These are phyloP conservation scores for Calocybe indica DNA, from an alignment of 768 basidiomycete genomes.

Conservation along the genomic window DNA sequence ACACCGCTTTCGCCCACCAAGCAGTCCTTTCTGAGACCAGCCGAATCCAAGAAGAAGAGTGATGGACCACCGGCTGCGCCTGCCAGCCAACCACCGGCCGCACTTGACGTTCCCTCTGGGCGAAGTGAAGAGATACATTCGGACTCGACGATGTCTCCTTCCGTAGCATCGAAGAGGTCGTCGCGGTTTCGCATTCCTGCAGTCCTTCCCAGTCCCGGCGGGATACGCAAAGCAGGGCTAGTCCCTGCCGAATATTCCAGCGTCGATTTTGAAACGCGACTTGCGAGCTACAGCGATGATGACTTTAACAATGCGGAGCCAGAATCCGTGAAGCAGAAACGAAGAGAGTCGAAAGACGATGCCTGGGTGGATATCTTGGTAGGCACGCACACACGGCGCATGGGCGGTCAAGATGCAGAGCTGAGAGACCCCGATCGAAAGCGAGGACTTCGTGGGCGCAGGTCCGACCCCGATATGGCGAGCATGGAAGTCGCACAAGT, in stretches of 20 bases:
- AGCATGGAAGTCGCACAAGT: conserved; percentile 71
- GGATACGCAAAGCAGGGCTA: conserved; percentile 40
- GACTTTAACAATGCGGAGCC: conserved; percentile 33
- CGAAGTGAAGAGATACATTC: conserved; percentile 30
- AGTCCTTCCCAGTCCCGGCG: conserved; percentile 49
- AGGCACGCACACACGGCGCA: conserved; percentile 43
- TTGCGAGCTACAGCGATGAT: conserved; percentile 58
- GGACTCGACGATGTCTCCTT: conserved; percentile 22
- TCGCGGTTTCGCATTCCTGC: conserved; percentile 56
- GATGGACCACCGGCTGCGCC: conserved; percentile 14
- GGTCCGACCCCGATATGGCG: conserved; percentile 62
- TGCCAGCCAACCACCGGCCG: conserved; percentile 12
- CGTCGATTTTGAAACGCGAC: conserved; percentile 78
- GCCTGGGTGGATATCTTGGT: conserved; percentile 89
- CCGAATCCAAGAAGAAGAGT: conserved; percentile 8
- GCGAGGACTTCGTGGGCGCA: conserved; percentile 22
- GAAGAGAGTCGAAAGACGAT: conserved; percentile 53
- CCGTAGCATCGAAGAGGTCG: conserved; percentile 29
- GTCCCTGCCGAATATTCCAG: conserved; percentile 73
- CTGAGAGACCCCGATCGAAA: conserved; percentile 22
- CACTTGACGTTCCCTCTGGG: conserved; percentile 1
- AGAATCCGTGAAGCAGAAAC: conserved; percentile 39
- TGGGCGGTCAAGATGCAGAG: conserved; percentile 51
- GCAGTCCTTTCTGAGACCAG: neutral
- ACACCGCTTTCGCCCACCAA: conserved; percentile 10